Evolutionary conservation across 495 filamentous ascomycete species (phyloP).

Genomic region (Pseudevernia furfuracea): DNA sequence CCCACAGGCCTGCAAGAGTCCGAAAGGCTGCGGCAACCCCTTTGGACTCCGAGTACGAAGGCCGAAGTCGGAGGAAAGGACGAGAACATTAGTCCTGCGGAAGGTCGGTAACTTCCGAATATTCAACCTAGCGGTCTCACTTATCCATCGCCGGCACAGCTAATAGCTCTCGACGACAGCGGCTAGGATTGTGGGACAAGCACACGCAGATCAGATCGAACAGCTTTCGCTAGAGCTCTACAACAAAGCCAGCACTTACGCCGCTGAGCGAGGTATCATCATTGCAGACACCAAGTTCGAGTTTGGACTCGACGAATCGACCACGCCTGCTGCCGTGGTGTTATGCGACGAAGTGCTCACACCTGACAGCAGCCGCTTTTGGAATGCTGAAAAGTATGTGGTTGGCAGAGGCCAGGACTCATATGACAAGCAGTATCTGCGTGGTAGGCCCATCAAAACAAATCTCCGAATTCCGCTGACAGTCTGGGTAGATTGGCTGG

Average conservation of each 20-base stretch:
- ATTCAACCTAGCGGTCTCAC: slow-evolving; percentile 1
- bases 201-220: slow-evolving; percentile 68
- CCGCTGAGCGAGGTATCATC: slow-evolving; percentile 72
- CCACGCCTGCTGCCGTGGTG: slow-evolving; percentile 55
- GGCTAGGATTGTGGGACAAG: slow-evolving; percentile 59
- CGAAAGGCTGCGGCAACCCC: slow-evolving; percentile 57
- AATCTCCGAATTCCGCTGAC: slow-evolving; percentile 8
- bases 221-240: slow-evolving; percentile 66
- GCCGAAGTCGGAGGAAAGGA: slow-evolving; percentile 77
- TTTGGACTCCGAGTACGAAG: slow-evolving; percentile 90
- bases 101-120: slow-evolving; percentile 29
- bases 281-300: slow-evolving; percentile 89
- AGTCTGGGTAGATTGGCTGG: slow-evolving; percentile 65
- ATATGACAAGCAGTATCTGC: slow-evolving; percentile 86
- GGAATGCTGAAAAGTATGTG: slow-evolving; percentile 66
- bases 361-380: slow-evolving; percentile 81
- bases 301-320: slow-evolving; percentile 66
- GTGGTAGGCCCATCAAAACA: slow-evolving; percentile 28
- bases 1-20: slow-evolving; percentile 63
- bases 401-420: slow-evolving; percentile 68
- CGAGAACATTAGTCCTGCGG: slow-evolving; percentile 77
- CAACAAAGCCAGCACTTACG: slow-evolving; percentile 64
- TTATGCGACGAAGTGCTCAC: slow-evolving; percentile 91
- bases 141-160: background rate
- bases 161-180: slow-evolving; percentile 36